Percentiles rank a stretch among this genome's conserved stretches.
Conservation (phyloP, 2,329 filamentous ascomycete species). For the Ceratocystis lukuohia region DNA sequence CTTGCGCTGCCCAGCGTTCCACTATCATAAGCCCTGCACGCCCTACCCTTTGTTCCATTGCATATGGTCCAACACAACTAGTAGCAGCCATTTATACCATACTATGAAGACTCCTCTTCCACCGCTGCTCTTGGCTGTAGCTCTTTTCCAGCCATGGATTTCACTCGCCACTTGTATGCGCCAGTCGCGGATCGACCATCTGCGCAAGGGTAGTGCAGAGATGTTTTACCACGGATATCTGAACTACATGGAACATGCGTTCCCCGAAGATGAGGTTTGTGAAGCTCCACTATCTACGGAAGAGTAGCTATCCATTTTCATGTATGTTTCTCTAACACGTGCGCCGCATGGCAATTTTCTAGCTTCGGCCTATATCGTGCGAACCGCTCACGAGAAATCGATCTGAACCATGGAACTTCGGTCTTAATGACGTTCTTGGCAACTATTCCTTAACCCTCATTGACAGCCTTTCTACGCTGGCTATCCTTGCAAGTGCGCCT, state of each 20-base stretch:
- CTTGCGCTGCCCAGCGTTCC: neutral
- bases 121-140: neutral
- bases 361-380: conserved; percentile 79
- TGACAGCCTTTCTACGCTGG: conserved; percentile 86
- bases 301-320: neutral
- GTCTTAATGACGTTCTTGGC: conserved; percentile 86
- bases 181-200: conserved; percentile 38
- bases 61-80: neutral
- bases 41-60: neutral
- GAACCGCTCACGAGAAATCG: conserved; percentile 70
- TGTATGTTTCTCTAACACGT: conserved; percentile 18
- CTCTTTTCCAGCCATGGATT: conserved; percentile 26
- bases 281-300: neutral
- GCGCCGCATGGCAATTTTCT: conserved; percentile 19
- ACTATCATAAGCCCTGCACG: neutral
- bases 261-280: conserved; percentile 77
- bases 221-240: conserved; percentile 97
- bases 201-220: conserved; percentile 49
- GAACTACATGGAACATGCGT: conserved; percentile 88
- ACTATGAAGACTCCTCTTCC: neutral
- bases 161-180: conserved; percentile 40
- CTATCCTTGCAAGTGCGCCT: conserved; percentile 71
- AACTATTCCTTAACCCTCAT: conserved; percentile 95
- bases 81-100: neutral
- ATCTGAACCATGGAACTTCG: conserved; percentile 64